Percentiles rank a stretch among this genome's conserved stretches.
Evolutionary conservation across 2,329 filamentous ascomycete genomes (phyloP).

Genomic region (Cryphonectria naterciae): DNA sequence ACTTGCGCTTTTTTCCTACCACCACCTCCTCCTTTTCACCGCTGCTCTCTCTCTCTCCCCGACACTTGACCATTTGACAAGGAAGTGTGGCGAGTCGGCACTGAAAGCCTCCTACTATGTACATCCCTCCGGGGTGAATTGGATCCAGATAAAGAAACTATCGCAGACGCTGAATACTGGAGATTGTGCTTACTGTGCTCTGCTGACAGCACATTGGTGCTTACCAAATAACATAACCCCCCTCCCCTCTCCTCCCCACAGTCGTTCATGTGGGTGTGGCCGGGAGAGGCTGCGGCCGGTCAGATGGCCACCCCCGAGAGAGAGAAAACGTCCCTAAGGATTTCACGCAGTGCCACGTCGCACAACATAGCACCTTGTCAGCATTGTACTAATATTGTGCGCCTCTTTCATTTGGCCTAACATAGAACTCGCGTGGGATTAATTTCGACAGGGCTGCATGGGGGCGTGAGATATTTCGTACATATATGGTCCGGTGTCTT

Average conservation of each 20-base stretch:
- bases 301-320: neutral
- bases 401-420: neutral
- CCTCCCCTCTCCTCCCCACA: neutral
- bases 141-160: neutral
- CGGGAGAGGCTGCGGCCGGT: conserved; percentile 1
- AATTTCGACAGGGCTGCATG: conserved; percentile 4
- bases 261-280: neutral
- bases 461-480: neutral
- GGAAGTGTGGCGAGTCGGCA: neutral
- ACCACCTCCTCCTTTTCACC: neutral
- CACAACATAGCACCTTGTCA: neutral
- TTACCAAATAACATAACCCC: neutral
- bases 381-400: neutral
- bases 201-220: neutral
- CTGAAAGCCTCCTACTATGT: neutral
- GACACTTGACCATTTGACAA: neutral
- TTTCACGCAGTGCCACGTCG: neutral
- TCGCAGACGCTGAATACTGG: neutral
- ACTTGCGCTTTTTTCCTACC: neutral
- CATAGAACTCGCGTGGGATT: neutral
- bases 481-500: neutral
- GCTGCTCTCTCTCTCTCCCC: neutral
- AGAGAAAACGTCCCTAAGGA: neutral
- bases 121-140: neutral
- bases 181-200: conserved; percentile 4